Percentiles rank a stretch among this genome's conserved stretches.
phyloP scores from a whole-genome alignment of 805 yeast species.

The Candida vaughaniae region DNA sequence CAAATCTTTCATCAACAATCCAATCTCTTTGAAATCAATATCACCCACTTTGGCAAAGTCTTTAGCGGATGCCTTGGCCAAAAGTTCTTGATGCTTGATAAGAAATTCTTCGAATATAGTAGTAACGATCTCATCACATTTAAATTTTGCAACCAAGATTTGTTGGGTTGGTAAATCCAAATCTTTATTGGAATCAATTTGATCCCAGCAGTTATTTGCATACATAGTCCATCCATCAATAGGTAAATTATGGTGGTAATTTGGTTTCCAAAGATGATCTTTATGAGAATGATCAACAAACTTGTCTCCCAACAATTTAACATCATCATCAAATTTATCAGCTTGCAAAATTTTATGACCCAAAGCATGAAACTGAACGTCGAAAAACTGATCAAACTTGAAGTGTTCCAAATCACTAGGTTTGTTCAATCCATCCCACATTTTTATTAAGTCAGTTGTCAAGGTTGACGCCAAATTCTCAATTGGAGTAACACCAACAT shows the following conservation, averaged over 20 bases:
- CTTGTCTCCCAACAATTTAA: constrained; percentile 60
- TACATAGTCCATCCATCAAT: constrained; percentile 95
- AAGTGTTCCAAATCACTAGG: constrained; percentile 62
- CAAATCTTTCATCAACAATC: constrained; percentile 42
- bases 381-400: constrained; percentile 74
- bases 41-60: constrained; percentile 2
- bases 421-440: constrained; percentile 77
- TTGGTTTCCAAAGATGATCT: constrained; percentile 54
- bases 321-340: constrained; percentile 63
- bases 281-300: constrained; percentile 39
- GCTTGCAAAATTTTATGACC: constrained; percentile 84
- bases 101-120: constrained; percentile 30
- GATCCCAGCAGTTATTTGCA: constrained; percentile 90
- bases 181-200: constrained; percentile 89
- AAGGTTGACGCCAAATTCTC: constrained; percentile 68
- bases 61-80: constrained; percentile 10
- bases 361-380: constrained; percentile 74
- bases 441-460: constrained; percentile 64
- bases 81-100: constrained; percentile 16
- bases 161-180: constrained; percentile 97
- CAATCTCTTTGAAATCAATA: constrained; percentile 48
- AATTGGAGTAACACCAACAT: constrained; percentile 82
- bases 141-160: constrained; percentile 86
- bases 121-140: constrained; percentile 84
- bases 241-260: constrained; percentile 84